Conservation (phyloP, 2,329 filamentous ascomycete species). For the Diaporthe sp. region DNA sequence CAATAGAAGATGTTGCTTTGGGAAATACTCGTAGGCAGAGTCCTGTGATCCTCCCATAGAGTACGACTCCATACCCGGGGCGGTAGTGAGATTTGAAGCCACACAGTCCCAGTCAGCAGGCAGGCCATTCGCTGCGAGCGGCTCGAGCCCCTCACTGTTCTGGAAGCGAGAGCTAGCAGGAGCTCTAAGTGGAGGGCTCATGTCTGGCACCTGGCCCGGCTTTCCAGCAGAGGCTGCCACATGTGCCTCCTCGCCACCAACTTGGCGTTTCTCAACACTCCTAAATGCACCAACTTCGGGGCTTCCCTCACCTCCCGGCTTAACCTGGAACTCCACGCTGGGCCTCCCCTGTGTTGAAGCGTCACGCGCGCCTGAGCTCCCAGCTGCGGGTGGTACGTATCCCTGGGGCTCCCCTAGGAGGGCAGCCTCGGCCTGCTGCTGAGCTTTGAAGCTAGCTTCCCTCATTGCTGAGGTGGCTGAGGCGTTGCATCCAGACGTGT, state of each 20-base stretch:
- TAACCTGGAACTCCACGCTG: slow-evolving; percentile 46
- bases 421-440: slow-evolving; percentile 50
- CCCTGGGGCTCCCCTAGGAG: slow-evolving; percentile 45
- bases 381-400: slow-evolving; percentile 44
- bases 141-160: slow-evolving; percentile 32
- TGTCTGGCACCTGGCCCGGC: not conserved
- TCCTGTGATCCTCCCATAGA: slow-evolving; percentile 76
- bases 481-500: slow-evolving; percentile 83
- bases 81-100: slow-evolving; percentile 69
- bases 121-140: slow-evolving; percentile 51
- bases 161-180: slow-evolving; percentile 7
- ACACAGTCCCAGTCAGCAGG: slow-evolving; percentile 62
- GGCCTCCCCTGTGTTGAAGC: slow-evolving; percentile 38
- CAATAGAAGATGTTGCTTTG: slow-evolving; percentile 79
- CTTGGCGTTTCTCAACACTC: slow-evolving; percentile 29
- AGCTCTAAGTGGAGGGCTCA: not conserved
- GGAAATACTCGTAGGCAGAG: slow-evolving; percentile 80
- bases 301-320: slow-evolving; percentile 43
- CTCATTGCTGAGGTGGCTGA: slow-evolving; percentile 54
- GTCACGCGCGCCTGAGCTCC: not conserved
- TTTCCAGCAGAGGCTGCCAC: not conserved
- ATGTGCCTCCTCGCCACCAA: not conserved
- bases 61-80: slow-evolving; percentile 61
- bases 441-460: slow-evolving; percentile 50
- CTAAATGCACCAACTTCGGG: slow-evolving; percentile 41